Base-by-base conservation (phyloP, 129 eudicot species). In the Scalesia atractyloides region DNA sequence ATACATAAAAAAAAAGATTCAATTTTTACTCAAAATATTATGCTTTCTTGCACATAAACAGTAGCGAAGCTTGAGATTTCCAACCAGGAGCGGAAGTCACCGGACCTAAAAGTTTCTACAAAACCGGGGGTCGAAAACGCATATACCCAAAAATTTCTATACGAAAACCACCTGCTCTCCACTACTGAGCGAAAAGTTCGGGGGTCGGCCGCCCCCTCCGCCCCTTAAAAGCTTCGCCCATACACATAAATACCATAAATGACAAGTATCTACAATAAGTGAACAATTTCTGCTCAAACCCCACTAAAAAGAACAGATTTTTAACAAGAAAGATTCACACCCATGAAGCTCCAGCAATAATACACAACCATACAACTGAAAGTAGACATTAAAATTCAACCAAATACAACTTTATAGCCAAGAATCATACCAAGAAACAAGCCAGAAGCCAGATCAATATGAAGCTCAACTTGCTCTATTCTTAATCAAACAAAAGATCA, bases 401-500 rank as follows among this genome's bases (percentile, higher is more conserved):
- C 44, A 15, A 58, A 24, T 13, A 58, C 64, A 58, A 24, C 5
- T 58, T 58, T 22, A 58, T 58, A 58, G 64, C 64, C 9, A 60
- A 60, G 19, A 60, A 60, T 60, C 66, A 60, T 56, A 56, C 62
- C 64, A 7, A 58, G 16, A 58, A 58, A 24, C 64, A 58, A 11
- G 41, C 5, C 11, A 60, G 30, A 30, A 6, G 7, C 64, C 64
- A 57, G 43, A 12, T 26, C 63, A 57, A 22, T 20, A 34, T 20
- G 37, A 57, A 58, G n/a, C 24, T 58, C 37, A 58, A 58, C 16
- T 12, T 58, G 26, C 46, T 57, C 10, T 44, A 2, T 19, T 11
- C 14, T 47, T 19, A 43, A 26, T 53, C 59, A 65, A 76, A 59
- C 60, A 76, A 75, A 66, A 16, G 1, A 75, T 75, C 7, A 54